Percentiles rank a stretch among this genome's conserved stretches.
phyloP scores from a whole-genome alignment of 2,329 filamentous ascomycete species.

The Coniochaeta prunicola region DNA sequence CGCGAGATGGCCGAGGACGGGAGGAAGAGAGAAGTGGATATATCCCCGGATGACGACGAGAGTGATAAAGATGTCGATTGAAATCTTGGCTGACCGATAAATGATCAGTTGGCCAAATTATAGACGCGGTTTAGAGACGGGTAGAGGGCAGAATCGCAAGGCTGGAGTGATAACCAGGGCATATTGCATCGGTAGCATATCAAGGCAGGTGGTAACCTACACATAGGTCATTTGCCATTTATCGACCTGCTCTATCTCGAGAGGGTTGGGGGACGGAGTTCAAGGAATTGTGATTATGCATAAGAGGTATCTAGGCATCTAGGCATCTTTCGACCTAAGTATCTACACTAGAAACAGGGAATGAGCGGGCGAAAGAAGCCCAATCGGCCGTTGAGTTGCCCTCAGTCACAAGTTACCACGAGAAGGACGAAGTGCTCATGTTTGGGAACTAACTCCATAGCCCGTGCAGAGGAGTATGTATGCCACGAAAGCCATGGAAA shows the following conservation, averaged over 20 bases:
- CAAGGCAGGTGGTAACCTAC: neutral
- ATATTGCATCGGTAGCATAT: neutral
- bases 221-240: neutral
- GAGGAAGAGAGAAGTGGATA: conserved; percentile 45
- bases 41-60: conserved; percentile 14
- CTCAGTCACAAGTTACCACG: too few species aligned
- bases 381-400: too few species aligned
- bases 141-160: neutral
- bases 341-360: too few species aligned
- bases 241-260: neutral
- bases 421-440: too few species aligned
- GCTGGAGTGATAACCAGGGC: neutral
- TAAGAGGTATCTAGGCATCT: neutral
- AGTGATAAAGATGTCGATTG: conserved; percentile 8
- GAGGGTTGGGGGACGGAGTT: neutral
- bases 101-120: neutral
- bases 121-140: neutral
- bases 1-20: conserved; percentile 85
- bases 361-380: too few species aligned
- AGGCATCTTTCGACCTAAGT: too few species aligned
- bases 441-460: too few species aligned
- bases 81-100: neutral
- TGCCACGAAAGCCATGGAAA: too few species aligned
- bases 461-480: too few species aligned
- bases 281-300: neutral